Evolutionary conservation across 2,329 filamentous ascomycete species (phyloP), one percentile per base, ranked within the genome.

Genomic region (Fusarium torulosum): DNA sequence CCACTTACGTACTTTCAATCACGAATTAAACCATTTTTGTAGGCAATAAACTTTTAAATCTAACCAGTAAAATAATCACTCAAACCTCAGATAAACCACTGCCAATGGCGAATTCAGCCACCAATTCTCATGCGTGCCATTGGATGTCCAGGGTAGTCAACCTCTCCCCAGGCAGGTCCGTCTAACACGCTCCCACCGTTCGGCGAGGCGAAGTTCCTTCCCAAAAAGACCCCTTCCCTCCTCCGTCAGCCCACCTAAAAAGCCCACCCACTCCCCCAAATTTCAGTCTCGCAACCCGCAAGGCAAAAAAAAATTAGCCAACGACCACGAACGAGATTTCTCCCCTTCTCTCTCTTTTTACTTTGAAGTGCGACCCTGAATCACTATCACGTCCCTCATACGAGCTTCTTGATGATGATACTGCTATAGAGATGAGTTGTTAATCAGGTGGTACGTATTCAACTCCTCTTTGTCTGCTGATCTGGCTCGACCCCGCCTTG

Each of bases 201-300:
- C 49, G 43, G 54, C 37, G 44, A 66, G 63, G 62, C 52, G 57
- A 66, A 43, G 63, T 53, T 57, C 57, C 57, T 66, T 66, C 62
- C 57, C 55, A 13, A 64, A 53, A 19, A 38, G 49, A 35, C 45
- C 29, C 23, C n/a, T 15, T 31, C 46, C 29, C 41, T 58, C 55
- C 52, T 42, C 56, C 43, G 29, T 66, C 56, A 62, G 56, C 61
- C 61, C 63, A 66, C 63, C 63, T 53, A 66, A 66, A 66, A 60
- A 47, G 50, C 42, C 61, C 45, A 41, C 55, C 27, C n/a, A 21
- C 37, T 46, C 55, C 63, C 58, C 63, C 63, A 53, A 67, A 63
- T 66, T 66, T 67, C 63, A 42, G 29, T 53, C 40, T 31, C n/a
- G 8, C 27, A 43, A 59, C 45, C 50, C 38, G 55, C 50, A 63